A percentile compares a stretch with the other conserved stretches of the same genome.
These are phyloP conservation scores for Blastomyces gilchristii DNA, from an alignment of 2,329 filamentous ascomycete genomes.

Conservation along the genomic window DNA sequence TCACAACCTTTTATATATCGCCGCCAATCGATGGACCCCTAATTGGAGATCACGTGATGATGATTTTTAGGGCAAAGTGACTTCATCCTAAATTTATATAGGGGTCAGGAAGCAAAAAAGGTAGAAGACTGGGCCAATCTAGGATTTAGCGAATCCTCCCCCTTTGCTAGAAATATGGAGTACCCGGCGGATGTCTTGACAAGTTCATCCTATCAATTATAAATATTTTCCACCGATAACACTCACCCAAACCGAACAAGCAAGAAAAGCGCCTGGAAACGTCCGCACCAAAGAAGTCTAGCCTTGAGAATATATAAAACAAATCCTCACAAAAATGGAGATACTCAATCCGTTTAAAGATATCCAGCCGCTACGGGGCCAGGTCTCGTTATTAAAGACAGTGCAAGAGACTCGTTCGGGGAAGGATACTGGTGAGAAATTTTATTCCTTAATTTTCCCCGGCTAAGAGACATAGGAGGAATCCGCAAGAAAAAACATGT, in stretches of 20 bases:
- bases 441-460: neutral
- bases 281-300: neutral
- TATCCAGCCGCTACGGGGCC: conserved; percentile 25
- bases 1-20: no score
- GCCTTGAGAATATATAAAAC: neutral
- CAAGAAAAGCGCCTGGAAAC: neutral
- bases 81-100: neutral
- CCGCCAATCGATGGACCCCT: neutral
- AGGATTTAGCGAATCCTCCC: neutral
- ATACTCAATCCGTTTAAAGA: conserved; percentile 14
- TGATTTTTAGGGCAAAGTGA: neutral
- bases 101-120: neutral
- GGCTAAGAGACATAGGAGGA: neutral
- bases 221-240: neutral
- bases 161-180: neutral
- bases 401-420: conserved; percentile 34
- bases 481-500: neutral
- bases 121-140: neutral
- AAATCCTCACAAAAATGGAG: neutral
- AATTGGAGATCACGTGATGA: neutral
- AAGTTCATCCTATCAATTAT: neutral
- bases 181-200: neutral
- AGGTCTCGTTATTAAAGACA: conserved; percentile 33
- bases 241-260: neutral
- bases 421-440: conserved; percentile 32